Evolutionary conservation across 441 rosid species (phyloP).

Genomic region (Gossypium trilobum): DNA sequence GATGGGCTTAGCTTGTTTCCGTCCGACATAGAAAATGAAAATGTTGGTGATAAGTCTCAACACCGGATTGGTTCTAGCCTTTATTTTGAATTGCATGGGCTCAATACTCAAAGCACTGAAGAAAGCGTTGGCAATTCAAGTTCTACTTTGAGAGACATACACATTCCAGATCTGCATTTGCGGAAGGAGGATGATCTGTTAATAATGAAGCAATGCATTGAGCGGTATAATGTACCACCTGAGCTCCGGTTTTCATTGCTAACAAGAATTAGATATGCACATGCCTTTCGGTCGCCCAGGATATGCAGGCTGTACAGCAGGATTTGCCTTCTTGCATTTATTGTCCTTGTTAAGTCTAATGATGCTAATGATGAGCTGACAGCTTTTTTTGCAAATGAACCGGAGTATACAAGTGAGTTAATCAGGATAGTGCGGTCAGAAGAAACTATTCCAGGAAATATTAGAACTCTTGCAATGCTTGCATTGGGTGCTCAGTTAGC

Average conservation of each 20-base stretch:
- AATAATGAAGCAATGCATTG: conserved; percentile 78
- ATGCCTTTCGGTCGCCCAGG: conserved; percentile 80
- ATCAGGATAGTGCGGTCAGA: conserved; percentile 93
- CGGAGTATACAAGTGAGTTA: conserved; percentile 91
- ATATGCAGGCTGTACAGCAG: conserved; percentile 84
- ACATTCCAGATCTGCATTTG: conserved; percentile 74
- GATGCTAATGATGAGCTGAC: conserved; percentile 88
- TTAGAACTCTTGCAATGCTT: conserved; percentile 88
- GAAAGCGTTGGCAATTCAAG: conserved; percentile 22
- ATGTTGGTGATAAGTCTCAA: conserved; percentile 52
- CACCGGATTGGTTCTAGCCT: conserved; percentile 78
- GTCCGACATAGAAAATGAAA: conserved; percentile 51
- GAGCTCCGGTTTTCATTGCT: conserved; percentile 80
- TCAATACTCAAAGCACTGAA: conserved; percentile 32
- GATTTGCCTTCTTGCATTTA: conserved; percentile 90
- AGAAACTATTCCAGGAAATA: conserved; percentile 72
- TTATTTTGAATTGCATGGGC: conserved; percentile 81
- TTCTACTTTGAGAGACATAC: conserved; percentile 50
- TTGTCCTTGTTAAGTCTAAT: conserved; percentile 90
- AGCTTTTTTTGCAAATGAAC: conserved; percentile 96
- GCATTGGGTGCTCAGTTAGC: conserved; percentile 95
- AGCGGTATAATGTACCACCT: conserved; percentile 62
- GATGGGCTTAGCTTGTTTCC: conserved; percentile 86
- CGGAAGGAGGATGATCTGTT: conserved; percentile 77
- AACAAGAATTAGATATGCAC: conserved; percentile 89